Percentiles rank a stretch among this genome's conserved stretches.
Evolutionary conservation across 306 rosid genomes (phyloP).

Genomic region (Abrus precatorius): DNA sequence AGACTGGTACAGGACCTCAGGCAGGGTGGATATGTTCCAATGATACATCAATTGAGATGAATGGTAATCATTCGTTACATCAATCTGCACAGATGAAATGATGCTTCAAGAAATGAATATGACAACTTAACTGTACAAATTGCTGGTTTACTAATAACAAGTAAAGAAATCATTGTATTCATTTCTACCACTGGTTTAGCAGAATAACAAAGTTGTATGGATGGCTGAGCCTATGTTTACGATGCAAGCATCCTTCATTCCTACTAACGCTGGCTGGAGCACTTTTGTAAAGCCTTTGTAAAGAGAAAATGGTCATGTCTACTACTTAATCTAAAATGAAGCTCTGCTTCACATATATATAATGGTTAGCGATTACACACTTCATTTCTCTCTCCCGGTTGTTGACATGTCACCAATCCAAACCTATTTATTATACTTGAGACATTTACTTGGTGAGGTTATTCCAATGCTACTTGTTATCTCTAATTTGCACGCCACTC

Average conservation of each 20-base stretch:
- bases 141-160: constrained; percentile 27
- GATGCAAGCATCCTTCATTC: constrained; percentile 34
- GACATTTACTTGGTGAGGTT: constrained; percentile 12
- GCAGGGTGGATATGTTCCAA: constrained; percentile 60
- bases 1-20: constrained; percentile 68
- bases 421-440: constrained; percentile 16
- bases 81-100: neutral
- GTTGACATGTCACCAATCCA: constrained; percentile 26
- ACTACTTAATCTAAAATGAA: constrained; percentile 27
- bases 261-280: constrained; percentile 24
- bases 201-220: constrained; percentile 19
- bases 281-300: constrained; percentile 32
- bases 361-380: constrained; percentile 21
- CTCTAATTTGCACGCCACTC: neutral
- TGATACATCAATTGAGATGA: constrained; percentile 41
- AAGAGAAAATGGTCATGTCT: constrained; percentile 15
- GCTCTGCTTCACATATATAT: constrained; percentile 27
- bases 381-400: neutral
- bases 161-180: constrained; percentile 21
- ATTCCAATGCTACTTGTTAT: neutral
- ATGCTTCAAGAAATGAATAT: constrained; percentile 31
- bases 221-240: constrained; percentile 27
- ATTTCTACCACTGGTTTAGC: constrained; percentile 20
- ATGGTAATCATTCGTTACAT: constrained; percentile 28
- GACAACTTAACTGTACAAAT: constrained; percentile 10